These are phyloP conservation scores for Colletotrichum sp. DNA, from an alignment of 2,329 filamentous ascomycete species.

Conservation along the genomic window DNA sequence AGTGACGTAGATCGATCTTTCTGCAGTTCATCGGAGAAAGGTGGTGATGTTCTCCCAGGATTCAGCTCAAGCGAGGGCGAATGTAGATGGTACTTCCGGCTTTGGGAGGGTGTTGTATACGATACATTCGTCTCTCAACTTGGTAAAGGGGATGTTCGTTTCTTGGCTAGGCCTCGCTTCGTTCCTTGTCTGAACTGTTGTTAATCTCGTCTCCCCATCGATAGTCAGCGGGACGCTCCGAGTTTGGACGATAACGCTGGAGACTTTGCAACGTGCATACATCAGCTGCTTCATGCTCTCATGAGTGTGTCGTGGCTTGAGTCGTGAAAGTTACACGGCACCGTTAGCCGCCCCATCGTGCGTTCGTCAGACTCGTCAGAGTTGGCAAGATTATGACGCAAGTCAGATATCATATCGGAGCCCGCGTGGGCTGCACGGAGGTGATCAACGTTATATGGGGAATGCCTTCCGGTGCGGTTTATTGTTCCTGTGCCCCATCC, in stretches of 20 bases:
- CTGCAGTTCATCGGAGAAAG: not conserved
- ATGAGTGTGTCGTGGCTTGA: not conserved
- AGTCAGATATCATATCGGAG: constrained; percentile 5
- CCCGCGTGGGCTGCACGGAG: not conserved
- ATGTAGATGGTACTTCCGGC: constrained; percentile 11
- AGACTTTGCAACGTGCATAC: not conserved
- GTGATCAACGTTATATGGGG: not conserved
- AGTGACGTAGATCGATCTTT: constrained; percentile 8
- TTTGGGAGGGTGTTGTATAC: not conserved
- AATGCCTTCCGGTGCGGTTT: not conserved
- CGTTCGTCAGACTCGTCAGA: not conserved
- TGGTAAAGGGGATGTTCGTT: not conserved
- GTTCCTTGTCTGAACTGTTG: not conserved
- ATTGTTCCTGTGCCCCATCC: not conserved
- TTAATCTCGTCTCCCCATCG: not conserved
- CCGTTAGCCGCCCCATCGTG: not conserved
- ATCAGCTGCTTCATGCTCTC: not conserved
- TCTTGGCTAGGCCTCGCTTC: not conserved
- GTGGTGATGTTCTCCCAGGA: not conserved
- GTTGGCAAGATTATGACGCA: constrained; percentile 7
- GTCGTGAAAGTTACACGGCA: not conserved
- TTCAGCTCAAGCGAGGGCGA: not conserved
- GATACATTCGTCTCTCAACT: not conserved
- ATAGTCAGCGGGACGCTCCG: not conserved
- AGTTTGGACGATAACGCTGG: not conserved